Conservation (phyloP, 2,329 filamentous ascomycete genomes). For the Colletotrichum higginsianum region DNA sequence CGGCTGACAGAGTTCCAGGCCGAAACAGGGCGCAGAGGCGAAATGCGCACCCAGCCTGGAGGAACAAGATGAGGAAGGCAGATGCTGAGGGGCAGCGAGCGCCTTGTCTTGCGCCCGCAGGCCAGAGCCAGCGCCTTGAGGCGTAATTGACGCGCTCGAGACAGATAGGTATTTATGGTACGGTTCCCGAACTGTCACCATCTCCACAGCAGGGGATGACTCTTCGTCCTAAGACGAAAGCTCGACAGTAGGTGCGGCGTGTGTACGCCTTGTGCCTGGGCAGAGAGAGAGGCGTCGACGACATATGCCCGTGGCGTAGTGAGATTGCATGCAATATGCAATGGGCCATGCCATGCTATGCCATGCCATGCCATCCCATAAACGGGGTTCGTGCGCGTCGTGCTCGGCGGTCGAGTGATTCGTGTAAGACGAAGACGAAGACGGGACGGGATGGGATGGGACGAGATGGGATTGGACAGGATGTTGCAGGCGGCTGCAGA, state of each 20-base stretch:
- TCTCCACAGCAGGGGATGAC: slow-evolving; percentile 7
- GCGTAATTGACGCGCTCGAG: slow-evolving; percentile 18
- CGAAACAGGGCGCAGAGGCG: slow-evolving; percentile 13
- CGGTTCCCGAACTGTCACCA: slow-evolving; percentile 3
- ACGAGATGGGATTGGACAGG: background rate
- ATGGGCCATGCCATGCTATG: background rate
- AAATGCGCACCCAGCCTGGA: background rate
- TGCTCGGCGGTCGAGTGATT: no score
- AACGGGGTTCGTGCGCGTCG: background rate
- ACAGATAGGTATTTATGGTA: background rate
- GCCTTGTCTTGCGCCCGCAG: background rate
- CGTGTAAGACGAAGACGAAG: background rate
- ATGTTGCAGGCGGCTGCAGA: background rate
- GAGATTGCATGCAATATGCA: no score
- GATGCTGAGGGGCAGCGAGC: background rate
- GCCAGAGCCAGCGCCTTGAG: slow-evolving; percentile 26
- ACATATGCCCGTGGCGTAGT: no score
- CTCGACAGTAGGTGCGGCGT: slow-evolving; percentile 10
- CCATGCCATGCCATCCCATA: slow-evolving; percentile 20
- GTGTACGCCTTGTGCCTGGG: background rate
- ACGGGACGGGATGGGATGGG: background rate
- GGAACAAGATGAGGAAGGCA: background rate
- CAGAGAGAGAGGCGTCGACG: background rate
- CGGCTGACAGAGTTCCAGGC: slow-evolving; percentile 26
- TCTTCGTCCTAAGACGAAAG: background rate